phyloP scores from a whole-genome alignment of 495 filamentous ascomycete genomes.

The Penicillium argentinense region DNA sequence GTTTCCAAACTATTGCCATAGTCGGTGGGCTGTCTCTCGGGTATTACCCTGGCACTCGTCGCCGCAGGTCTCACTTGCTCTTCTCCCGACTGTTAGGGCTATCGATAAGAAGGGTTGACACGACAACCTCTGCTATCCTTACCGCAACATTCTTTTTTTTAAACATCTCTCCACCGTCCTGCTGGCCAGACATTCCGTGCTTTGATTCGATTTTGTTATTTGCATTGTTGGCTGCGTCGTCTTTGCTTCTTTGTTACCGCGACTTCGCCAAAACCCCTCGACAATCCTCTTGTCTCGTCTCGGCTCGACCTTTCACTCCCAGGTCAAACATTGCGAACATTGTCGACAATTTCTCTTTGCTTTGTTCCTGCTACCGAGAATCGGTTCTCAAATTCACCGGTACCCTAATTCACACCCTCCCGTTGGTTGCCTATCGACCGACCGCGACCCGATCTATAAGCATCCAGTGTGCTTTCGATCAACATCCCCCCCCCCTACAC shows the following conservation, averaged over 20 bases:
- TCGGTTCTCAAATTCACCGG: too few relatives aligned
- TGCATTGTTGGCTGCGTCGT: constrained; percentile 7
- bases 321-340: background rate
- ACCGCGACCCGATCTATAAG: too few relatives aligned
- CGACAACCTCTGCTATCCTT: constrained; percentile 49
- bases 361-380: background rate
- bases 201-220: background rate
- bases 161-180: constrained; percentile 20
- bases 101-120: constrained; percentile 47
- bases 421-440: too few relatives aligned
- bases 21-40: constrained; percentile 23
- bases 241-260: constrained; percentile 2
- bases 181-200: constrained; percentile 22
- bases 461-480: too few relatives aligned
- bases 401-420: too few relatives aligned
- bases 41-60: constrained; percentile 23
- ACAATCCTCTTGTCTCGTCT: background rate
- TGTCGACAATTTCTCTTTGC: constrained; percentile 1
- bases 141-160: constrained; percentile 37
- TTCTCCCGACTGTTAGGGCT: constrained; percentile 30
- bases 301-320: background rate
- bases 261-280: background rate
- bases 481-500: too few relatives aligned
- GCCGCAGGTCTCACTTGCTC: constrained; percentile 33
- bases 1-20: constrained; percentile 21